Evolutionary conservation across 345 rosid species (phyloP), one percentile per base, ranked within the genome.

Genomic region (Passiflora organensis): DNA sequence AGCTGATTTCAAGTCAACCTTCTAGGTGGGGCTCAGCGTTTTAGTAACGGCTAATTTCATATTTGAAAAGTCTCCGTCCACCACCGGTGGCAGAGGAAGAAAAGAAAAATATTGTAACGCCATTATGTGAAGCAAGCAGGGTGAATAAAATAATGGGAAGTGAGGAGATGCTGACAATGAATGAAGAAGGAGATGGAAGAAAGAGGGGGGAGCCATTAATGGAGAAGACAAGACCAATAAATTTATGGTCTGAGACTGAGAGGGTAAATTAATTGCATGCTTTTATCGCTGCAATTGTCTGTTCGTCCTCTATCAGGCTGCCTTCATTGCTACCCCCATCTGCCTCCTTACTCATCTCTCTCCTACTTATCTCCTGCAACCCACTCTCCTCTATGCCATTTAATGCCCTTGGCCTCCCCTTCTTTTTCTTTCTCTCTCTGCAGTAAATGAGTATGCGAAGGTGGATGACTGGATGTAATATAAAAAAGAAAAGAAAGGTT

Each of bases 161-260:
- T 2, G 45, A 1, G 44, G 6, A 38, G 15, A n/a, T 38, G 28
- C 42, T 37, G 17, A 24, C 51, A 68, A 65, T 67, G 55, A 69
- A 72, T 60, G 59, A 59, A 69, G 49, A 53, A 45, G 59, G 70
- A 13, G 68, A 46, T 65, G 76, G 45, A 69, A 43, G 53, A 53
- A 50, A 63, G 19, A 55, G 62, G 16, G 55, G 58, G 75, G 34
- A 28, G 34, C 34, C 78, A 82, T 78, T 85, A 75, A 82, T 78
- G 89, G 77, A 45, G 70, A 80, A 67, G 71, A 75, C 79, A 72
- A 75, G 67, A 43, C 73, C 74, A 71, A 72, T 76, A 65, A 80
- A 66, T 75, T 59, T 41, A 43, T 53, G 65, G 71, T 67, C 63
- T 61, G 54, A 68, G 36, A 23, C 39, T 23, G 25, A 22, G 60